These are phyloP conservation scores for Sporothrix protearum DNA, from an alignment of 2,329 filamentous ascomycete genomes.

Conservation along the genomic window DNA sequence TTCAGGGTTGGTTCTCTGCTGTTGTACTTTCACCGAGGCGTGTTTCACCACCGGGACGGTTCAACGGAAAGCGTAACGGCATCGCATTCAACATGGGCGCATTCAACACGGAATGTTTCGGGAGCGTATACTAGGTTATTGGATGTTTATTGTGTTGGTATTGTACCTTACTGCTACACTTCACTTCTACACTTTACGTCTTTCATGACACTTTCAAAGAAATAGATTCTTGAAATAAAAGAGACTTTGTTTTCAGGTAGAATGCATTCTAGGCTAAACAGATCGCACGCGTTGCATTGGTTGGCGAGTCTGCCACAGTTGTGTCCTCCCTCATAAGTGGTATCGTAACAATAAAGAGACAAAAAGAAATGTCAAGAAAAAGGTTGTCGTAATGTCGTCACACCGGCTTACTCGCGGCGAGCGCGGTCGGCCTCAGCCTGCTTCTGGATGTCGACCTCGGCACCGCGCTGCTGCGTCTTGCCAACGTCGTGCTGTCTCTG, in stretches of 20 bases:
- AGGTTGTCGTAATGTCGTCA: neutral
- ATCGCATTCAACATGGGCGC: conserved; percentile 18
- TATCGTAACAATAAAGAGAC: neutral
- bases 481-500: conserved; percentile 71
- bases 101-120: conserved; percentile 13
- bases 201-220: too few species aligned
- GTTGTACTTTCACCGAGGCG: conserved; percentile 1
- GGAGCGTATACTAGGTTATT: neutral
- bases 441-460: conserved; percentile 76
- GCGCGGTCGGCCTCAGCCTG: conserved; percentile 49
- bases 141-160: neutral
- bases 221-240: neutral
- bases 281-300: neutral
- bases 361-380: neutral
- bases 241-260: neutral
- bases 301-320: neutral
- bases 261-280: neutral
- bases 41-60: conserved; percentile 1
- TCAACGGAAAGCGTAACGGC: neutral
- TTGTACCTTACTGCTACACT: neutral
- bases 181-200: neutral
- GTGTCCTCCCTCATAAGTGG: neutral
- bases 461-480: conserved; percentile 76
- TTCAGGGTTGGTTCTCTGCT: too few species aligned
- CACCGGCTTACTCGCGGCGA: neutral